Conservation (phyloP, 202 grass and related monocot species). For the Zoysia matrella region DNA sequence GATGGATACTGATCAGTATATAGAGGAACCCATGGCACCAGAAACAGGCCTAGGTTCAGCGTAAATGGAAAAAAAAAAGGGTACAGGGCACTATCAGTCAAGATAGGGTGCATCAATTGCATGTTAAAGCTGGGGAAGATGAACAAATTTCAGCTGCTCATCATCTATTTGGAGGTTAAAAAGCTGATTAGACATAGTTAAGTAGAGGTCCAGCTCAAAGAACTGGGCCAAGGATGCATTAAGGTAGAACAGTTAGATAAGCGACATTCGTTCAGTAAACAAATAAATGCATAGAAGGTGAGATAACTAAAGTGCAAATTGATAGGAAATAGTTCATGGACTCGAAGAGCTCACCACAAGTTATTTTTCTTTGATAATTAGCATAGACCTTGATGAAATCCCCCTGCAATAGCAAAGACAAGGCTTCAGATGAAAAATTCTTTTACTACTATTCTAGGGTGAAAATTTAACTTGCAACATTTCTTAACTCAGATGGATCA, state of each 20-base stretch:
- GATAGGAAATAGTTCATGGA: constrained; percentile 41
- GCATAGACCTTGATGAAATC: constrained; percentile 77
- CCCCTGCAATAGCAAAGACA: constrained; percentile 63
- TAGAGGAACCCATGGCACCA: not conserved
- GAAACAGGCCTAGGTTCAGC: not conserved
- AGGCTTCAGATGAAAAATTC: constrained; percentile 16
- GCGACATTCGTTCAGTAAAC: not conserved
- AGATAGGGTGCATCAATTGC: not conserved
- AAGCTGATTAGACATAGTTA: not conserved
- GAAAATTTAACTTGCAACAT: constrained; percentile 19
- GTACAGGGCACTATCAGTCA: not conserved
- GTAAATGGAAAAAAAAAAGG: no score
- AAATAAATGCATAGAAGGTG: constrained; percentile 7
- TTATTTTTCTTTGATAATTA: constrained; percentile 87
- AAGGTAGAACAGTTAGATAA: not conserved
- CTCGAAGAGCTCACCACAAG: constrained; percentile 73
- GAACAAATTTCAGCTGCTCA: not conserved
- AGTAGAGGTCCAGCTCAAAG: not conserved
- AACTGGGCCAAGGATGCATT: not conserved
- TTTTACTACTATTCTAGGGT: constrained; percentile 17
- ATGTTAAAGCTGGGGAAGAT: not conserved
- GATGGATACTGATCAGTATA: not conserved
- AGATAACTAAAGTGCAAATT: not conserved
- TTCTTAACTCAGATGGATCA: constrained; percentile 26
- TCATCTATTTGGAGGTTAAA: not conserved